These are phyloP conservation scores for Teunomyces kruisii DNA, from an alignment of 805 yeast species.

Conservation along the genomic window DNA sequence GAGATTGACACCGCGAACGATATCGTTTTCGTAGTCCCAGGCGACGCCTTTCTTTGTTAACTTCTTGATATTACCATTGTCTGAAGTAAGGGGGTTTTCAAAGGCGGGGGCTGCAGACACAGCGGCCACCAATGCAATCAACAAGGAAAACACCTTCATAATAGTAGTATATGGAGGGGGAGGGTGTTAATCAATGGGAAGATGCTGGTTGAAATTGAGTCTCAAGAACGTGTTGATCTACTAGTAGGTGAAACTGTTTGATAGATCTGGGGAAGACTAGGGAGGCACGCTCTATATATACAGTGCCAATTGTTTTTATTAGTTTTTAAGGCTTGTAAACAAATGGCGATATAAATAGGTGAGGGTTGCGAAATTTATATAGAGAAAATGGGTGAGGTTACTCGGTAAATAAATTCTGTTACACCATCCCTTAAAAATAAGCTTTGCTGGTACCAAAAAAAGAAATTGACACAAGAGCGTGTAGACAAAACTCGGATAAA, in stretches of 20 bases:
- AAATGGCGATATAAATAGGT: not conserved
- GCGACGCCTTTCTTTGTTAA: constrained; percentile 20
- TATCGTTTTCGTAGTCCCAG: constrained; percentile 37
- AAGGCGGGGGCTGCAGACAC: constrained; percentile 4
- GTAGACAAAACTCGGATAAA: not conserved
- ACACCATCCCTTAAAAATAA: constrained; percentile 4
- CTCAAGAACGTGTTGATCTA: no score
- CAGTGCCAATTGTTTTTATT: not conserved
- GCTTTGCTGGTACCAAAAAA: constrained; percentile 1
- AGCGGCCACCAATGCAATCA: constrained; percentile 1
- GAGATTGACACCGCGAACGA: constrained; percentile 67
- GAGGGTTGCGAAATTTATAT: constrained; percentile 1
- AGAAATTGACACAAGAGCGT: not conserved
- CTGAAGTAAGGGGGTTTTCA: constrained; percentile 4
- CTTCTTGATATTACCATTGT: constrained; percentile 8
- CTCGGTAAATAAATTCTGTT: not conserved
- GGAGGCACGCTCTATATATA: not conserved
- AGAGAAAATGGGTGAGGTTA: not conserved
- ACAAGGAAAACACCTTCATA: not conserved
- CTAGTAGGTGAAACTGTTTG: no score
- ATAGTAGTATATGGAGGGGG: not conserved
- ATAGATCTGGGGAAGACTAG: not conserved
- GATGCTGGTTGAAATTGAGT: no score
- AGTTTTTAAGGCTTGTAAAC: not conserved
- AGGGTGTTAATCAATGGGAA: no score